Base-by-base conservation (phyloP, 306 rosid genomes). In the Dryas alaskensis region DNA sequence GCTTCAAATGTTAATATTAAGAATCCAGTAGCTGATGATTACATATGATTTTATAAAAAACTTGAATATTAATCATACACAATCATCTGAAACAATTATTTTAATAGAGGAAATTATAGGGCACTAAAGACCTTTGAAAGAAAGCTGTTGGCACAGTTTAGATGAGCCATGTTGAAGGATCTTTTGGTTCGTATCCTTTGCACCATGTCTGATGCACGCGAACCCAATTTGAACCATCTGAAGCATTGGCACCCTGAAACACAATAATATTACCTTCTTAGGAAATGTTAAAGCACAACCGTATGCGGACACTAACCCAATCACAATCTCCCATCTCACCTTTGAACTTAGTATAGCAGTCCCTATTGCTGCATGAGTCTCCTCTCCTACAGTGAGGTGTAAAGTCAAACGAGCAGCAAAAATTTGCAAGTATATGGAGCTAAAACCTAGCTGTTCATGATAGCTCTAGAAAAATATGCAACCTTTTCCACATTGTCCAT, bases 141-240 rank as follows among this genome's bases (percentile, higher is more conserved):
- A 19, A 67, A 73, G 74, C 67, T 50, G 22, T 27, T 8, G 73
- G 73, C 55, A 66, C 63, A 49, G 7, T 52, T 77, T 83, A 90
- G 69, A 89, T 3, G 17, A 73, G 22, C 85, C 84, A 86, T 8
- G 65, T 43, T 59, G 86, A 42, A 48, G 53, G 73, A 73, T 64
- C 75, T 77, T 89, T 45, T 40, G 76, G 51, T 62, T 49, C 75
- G 7, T 76, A 65, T 43, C 77, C 84, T 65, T 83, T 82, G 78
- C 69, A 31, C 86, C 84, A 78, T 3, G 96, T 89, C 79, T 89
- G 87, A 54, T 92, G 98, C 67, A 80, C 78, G 63, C 88, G 96
- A 65, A 86, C 37, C 91, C 83, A 89, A 11, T 68, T 85, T 72
- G 71, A 84, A 75, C 83, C 86, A 48, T 77, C 75, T 10, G 88